Evolutionary conservation across 176 grass and related monocot genomes (phyloP).

Genomic region (Microstegium vimineum): DNA sequence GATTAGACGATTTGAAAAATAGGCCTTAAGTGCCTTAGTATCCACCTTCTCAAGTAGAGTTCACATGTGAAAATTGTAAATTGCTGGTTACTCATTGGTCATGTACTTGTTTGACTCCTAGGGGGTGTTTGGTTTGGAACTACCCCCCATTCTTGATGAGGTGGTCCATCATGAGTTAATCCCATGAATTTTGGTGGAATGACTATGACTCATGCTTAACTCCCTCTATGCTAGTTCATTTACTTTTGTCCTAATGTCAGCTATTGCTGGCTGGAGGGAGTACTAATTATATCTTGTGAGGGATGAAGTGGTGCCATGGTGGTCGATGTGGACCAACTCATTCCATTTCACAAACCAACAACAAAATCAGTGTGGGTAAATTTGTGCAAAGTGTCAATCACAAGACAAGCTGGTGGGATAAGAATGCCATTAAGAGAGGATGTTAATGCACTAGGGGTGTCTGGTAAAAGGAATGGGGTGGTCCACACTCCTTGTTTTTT

Average conservation of each 20-base stretch:
- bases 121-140: not conserved
- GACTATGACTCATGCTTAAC: not conserved
- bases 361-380: not conserved
- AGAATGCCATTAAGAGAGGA: not conserved
- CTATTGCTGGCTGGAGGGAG: not conserved
- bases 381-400: conserved; percentile 1
- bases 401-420: not conserved
- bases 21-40: not conserved
- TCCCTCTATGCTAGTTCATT: not conserved
- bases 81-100: not conserved
- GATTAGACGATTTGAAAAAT: not conserved
- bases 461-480: not conserved
- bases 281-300: not conserved
- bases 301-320: not conserved
- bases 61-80: conserved; percentile 2
- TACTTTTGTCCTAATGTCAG: not conserved
- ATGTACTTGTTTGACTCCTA: not conserved
- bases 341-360: not conserved
- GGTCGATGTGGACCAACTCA: not conserved
- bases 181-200: not conserved
- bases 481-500: not conserved
- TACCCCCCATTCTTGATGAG: not conserved
- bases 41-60: not conserved
- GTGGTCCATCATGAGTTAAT: not conserved
- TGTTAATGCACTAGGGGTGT: not conserved